Evolutionary conservation across 1,284 basidiomycete species (phyloP).

Genomic region (Coniferiporia weirii): DNA sequence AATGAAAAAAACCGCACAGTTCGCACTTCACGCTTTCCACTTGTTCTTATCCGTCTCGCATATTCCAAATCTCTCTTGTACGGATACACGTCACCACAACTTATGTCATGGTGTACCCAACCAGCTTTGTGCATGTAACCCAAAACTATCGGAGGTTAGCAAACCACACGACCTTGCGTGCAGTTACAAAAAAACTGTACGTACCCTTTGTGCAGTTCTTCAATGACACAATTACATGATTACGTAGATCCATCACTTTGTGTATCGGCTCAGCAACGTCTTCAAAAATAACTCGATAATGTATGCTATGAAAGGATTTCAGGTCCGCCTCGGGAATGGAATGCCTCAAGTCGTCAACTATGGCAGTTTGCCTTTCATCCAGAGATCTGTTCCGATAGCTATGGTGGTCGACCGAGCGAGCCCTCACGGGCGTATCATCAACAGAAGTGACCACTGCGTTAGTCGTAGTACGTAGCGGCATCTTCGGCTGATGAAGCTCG

Average conservation of each 20-base stretch:
- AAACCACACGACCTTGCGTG: background rate
- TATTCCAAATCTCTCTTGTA: background rate
- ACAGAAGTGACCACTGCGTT: too few relatives aligned
- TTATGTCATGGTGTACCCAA: background rate
- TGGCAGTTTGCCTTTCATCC: too few relatives aligned
- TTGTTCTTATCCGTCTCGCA: background rate
- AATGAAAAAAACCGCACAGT: background rate
- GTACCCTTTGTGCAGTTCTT: background rate
- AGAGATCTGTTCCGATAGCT: too few relatives aligned
- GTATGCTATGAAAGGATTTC: background rate
- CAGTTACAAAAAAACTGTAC: background rate
- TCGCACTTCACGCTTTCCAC: background rate
- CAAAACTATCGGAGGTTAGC: background rate
- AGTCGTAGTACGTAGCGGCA: too few relatives aligned
- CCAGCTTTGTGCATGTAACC: background rate
- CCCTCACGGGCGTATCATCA: too few relatives aligned
- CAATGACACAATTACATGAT: background rate
- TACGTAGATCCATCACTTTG: background rate
- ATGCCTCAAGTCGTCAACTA: too few relatives aligned
- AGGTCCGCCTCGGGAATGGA: too few relatives aligned
- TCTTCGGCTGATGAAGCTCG: too few relatives aligned
- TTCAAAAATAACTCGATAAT: background rate
- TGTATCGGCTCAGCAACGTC: background rate
- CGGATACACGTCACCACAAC: background rate
- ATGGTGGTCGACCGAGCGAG: too few relatives aligned